Evolutionary conservation across 345 rosid species (phyloP), one percentile per base, ranked within the genome.

Genomic region (Geranium brycei): DNA sequence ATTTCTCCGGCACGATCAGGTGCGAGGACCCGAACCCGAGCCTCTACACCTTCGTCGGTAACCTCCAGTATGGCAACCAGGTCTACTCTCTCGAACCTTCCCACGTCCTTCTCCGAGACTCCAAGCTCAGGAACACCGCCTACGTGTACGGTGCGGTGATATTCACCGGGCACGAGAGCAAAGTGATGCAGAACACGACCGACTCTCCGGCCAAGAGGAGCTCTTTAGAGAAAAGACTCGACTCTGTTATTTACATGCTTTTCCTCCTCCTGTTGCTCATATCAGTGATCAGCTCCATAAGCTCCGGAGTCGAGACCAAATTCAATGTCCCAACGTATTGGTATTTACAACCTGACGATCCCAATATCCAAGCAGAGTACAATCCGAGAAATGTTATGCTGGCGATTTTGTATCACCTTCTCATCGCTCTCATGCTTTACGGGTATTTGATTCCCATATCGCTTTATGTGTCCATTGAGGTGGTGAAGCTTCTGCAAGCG

Each of bases 361-460:
- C 61, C 7, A 1, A 11, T 13, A 47, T 63, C 13, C 28, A 3
- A 31, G n/a, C 68, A 19, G 35, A 38, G 2, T 18, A 65, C 47
- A 31, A 61, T 2, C 13, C 63, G 13, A n/a, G 7, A 1, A 60
- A 11, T 8, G 47, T 40, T 14, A 31, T 5, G 18, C 55, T 59
- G 4, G 38, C 51, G 23, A 47, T 47, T 58, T 51, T 31, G 62
- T 65, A 41, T 30, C 60, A 19, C 65, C 55, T 53, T 30, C 18
- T 60, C 59, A 71, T 62, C 23, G 61, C 57, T 57, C 65, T 59
- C 53, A 69, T 57, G 10, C 69, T 66, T 19, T 62, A 66, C 58
- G 63, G 66, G 16, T 62, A 71, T n/a, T 47, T 71, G 69, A 66
- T 71, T 15, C 75, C 75, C 57, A 71, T 71, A 38, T 71, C 75